Base-by-base conservation (phyloP, 2,329 filamentous ascomycete species). In the Beauveria sp. region DNA sequence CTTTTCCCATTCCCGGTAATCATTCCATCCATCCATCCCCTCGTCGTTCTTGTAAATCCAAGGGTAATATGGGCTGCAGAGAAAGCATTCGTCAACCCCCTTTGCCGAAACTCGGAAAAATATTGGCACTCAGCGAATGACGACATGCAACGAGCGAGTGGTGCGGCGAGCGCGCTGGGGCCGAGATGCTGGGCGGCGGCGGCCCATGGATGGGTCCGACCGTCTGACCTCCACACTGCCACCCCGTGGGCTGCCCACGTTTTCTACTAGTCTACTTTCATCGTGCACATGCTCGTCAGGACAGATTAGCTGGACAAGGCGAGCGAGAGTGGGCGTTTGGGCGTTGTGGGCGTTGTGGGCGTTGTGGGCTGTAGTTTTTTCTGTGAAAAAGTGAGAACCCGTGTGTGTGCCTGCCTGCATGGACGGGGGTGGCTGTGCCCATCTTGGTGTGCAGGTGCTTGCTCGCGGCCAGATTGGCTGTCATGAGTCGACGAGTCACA, bases 171-270 rank as follows among this genome's bases (percentile, higher is more conserved):
- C 9, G 28, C 30, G 30, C 30, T 34, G 30, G 30, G 30, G 30
- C 30, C 30, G 30, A 34, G 30, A 34, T 34, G 30, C 30, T 34
- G 30, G 30, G 30, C 30, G n/a, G 47, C 40, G 46, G 56, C 47
- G 40, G 53, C 22, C 47, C 48, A 47, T 47, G 47, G 24, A 57
- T 57, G 55, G 55, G 55, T 57, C 55, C 28, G 55, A 48, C 55
- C 55, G 55, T 57, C 55, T 57, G 55, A 57, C 55, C 55, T 57
- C 55, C 55, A 57, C 55, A 57, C 22, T 50, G 28, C 22, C 44
- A 57, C 55, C 55, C 55, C 55, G 55, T 57, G 55, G 55, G 55
- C 55, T 57, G 55, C 46, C 55, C 55, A 57, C 55, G 55, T 57
- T 57, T 57, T 41, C 55, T n/a, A 50, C 55, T 57, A 57, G 55